These are phyloP conservation scores for Aspergillus nomiae DNA, from an alignment of 2,329 filamentous ascomycete species.

Conservation along the genomic window DNA sequence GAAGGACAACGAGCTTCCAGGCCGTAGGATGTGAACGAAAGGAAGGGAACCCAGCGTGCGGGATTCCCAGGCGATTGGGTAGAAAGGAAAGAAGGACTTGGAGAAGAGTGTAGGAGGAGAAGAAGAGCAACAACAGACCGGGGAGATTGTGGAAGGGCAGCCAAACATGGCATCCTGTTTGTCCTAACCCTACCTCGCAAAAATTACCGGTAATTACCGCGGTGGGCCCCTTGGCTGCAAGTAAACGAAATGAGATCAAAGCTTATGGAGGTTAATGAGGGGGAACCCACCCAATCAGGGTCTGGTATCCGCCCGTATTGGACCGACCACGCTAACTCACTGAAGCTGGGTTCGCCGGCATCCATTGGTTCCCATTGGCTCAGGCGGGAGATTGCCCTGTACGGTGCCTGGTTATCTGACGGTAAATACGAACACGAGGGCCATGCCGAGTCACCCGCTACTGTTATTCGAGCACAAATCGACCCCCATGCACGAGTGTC, in stretches of 20 bases:
- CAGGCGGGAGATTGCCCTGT: neutral
- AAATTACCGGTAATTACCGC: slow-evolving; percentile 20
- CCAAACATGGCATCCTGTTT: neutral
- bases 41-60: slow-evolving; percentile 11
- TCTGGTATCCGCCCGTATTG: neutral
- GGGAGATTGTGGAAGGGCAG: neutral
- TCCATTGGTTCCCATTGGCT: neutral
- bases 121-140: neutral
- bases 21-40: slow-evolving; percentile 23
- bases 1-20: slow-evolving; percentile 41
- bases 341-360: neutral
- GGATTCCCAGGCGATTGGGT: neutral
- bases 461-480: neutral
- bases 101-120: slow-evolving; percentile 4
- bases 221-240: slow-evolving; percentile 2
- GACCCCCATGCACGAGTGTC: neutral
- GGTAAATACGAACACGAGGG: slow-evolving; percentile 19
- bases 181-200: neutral
- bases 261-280: slow-evolving; percentile 9
- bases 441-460: neutral
- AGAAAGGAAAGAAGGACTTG: slow-evolving; percentile 7
- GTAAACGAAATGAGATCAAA: slow-evolving; percentile 26
- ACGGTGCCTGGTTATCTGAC: slow-evolving; percentile 29
- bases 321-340: slow-evolving; percentile 6
- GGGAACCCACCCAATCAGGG: slow-evolving; percentile 17